These are phyloP conservation scores for Exidia glandulosa DNA, from an alignment of 768 basidiomycete genomes.

Conservation along the genomic window DNA sequence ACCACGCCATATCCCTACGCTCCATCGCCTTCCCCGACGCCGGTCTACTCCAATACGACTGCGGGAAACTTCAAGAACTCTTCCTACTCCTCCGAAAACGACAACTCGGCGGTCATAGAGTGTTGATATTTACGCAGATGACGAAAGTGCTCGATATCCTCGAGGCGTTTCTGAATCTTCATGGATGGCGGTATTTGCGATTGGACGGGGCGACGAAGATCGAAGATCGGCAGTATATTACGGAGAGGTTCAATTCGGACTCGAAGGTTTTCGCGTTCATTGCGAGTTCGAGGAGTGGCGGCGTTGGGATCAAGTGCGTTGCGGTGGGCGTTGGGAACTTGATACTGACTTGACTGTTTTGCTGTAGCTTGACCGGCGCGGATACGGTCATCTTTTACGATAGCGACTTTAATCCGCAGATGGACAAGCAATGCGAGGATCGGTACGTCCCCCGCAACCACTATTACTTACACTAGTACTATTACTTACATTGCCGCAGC, in stretches of 20 bases:
- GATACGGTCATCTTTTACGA: slow-evolving; percentile 98
- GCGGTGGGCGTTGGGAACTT: neutral
- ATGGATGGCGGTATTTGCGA: slow-evolving; percentile 89
- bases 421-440: slow-evolving; percentile 96
- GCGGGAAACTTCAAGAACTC: slow-evolving; percentile 86
- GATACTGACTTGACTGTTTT: slow-evolving; percentile 8
- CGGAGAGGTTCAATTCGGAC: slow-evolving; percentile 78
- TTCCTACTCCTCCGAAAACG: slow-evolving; percentile 68
- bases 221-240: slow-evolving; percentile 86
- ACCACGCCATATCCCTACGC: slow-evolving; percentile 66
- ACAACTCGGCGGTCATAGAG: slow-evolving; percentile 79
- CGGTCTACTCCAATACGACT: slow-evolving; percentile 86
- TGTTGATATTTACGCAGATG: slow-evolving; percentile 97
- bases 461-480: neutral
- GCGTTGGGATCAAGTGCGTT: slow-evolving; percentile 91
- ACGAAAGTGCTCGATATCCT: slow-evolving; percentile 88
- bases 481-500: slow-evolving; percentile 26
- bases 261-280: slow-evolving; percentile 80
- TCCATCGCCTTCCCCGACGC: slow-evolving; percentile 92
- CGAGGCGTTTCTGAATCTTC: slow-evolving; percentile 85
- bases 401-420: slow-evolving; percentile 94
- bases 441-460: slow-evolving; percentile 32
- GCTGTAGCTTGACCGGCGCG: slow-evolving; percentile 62
- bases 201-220: slow-evolving; percentile 92
- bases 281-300: slow-evolving; percentile 64